phyloP scores from a whole-genome alignment of 192 early-diverging fungal species.

The Coemansia sp. region DNA sequence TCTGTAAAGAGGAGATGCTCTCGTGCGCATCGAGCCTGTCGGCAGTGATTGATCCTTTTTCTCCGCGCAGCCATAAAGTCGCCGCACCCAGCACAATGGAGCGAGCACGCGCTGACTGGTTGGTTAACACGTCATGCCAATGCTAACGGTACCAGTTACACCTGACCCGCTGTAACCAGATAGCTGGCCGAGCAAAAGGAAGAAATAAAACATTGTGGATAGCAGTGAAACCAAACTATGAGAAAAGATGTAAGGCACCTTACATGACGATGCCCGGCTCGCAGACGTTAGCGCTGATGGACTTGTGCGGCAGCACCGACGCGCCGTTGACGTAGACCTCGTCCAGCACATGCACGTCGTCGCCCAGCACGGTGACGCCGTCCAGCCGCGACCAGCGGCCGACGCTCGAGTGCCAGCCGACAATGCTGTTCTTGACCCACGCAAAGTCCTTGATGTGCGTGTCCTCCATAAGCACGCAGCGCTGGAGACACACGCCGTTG shows the following conservation, averaged over 20 bases:
- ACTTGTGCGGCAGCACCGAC: constrained; percentile 96
- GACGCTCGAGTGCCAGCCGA: constrained; percentile 95
- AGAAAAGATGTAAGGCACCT: neutral
- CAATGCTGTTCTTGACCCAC: constrained; percentile 86
- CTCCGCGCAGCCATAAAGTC: neutral
- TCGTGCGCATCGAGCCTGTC: neutral
- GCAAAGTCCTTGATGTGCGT: constrained; percentile 83
- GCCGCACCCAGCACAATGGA: neutral
- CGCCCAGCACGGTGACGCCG: constrained; percentile 92
- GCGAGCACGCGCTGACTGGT: neutral
- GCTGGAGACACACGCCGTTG: constrained; percentile 90
- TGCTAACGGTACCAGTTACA: neutral
- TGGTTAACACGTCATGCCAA: neutral
- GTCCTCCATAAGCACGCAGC: constrained; percentile 85
- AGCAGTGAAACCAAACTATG: neutral
- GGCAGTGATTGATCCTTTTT: neutral
- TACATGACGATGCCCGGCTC: constrained; percentile 97
- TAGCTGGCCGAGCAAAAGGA: neutral
- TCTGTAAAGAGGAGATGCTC: neutral
- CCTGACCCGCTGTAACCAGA: neutral
- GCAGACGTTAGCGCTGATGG: constrained; percentile 80
- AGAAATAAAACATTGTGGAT: constrained; percentile 1
- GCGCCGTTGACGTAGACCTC: constrained; percentile 96
- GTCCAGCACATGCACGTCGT: constrained; percentile 92
- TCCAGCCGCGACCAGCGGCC: constrained; percentile 96